A percentile compares a stretch with the other conserved stretches of the same genome.
These are phyloP conservation scores for Ophiostoma ips DNA, from an alignment of 2,329 filamentous ascomycete genomes.

Conservation along the genomic window DNA sequence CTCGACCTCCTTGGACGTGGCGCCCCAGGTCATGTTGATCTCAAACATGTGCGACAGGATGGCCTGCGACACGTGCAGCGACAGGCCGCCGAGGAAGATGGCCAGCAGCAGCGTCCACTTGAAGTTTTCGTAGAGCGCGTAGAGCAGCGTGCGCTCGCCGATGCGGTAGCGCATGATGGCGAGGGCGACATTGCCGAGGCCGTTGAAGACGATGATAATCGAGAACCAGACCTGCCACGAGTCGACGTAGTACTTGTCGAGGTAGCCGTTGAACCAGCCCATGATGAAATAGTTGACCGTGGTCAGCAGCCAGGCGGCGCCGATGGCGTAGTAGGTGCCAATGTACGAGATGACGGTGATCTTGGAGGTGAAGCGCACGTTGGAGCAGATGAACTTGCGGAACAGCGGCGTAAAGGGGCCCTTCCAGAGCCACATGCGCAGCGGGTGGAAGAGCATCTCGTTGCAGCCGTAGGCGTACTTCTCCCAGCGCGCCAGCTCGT, in stretches of 20 bases:
- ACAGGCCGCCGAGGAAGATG: constrained; percentile 72
- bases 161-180: constrained; percentile 60
- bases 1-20: constrained; percentile 70
- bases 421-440: constrained; percentile 56
- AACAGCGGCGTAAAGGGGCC: constrained; percentile 73
- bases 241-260: constrained; percentile 70
- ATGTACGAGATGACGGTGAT: constrained; percentile 65
- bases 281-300: constrained; percentile 61
- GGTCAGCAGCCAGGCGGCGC: constrained; percentile 61
- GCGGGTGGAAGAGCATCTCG: constrained; percentile 67
- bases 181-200: constrained; percentile 57
- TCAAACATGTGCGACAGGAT: constrained; percentile 72
- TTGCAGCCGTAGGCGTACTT: constrained; percentile 79
- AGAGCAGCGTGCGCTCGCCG: constrained; percentile 46
- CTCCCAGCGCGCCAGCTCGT: constrained; percentile 74
- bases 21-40: constrained; percentile 76
- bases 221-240: constrained; percentile 71
- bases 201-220: constrained; percentile 66
- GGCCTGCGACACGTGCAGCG: constrained; percentile 67
- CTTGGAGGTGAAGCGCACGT: constrained; percentile 63
- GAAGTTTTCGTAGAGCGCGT: constrained; percentile 47
- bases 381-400: constrained; percentile 56
- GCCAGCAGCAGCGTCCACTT: constrained; percentile 63
- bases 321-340: constrained; percentile 69
- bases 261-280: constrained; percentile 62